Evolutionary conservation across 371 early-diverging fungal species (phyloP).

Genomic region (Massospora cicadina): DNA sequence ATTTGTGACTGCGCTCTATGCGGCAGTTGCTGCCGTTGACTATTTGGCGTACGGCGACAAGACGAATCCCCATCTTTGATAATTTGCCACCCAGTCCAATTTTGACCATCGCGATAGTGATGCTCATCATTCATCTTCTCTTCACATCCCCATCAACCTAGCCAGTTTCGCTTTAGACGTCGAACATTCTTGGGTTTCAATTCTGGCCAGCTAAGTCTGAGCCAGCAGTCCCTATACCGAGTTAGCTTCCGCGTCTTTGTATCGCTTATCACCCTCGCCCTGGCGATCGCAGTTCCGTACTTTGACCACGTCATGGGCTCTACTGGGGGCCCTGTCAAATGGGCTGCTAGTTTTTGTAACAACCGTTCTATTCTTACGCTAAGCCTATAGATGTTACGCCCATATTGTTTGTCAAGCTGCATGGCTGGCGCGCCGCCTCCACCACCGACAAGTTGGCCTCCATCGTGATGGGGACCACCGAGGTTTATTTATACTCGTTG

Average conservation of each 20-base stretch:
- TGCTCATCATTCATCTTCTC: slow-evolving; percentile 64
- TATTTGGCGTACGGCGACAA: slow-evolving; percentile 55
- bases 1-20: slow-evolving; percentile 53
- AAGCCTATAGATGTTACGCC: slow-evolving; percentile 30
- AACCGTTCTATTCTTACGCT: not conserved
- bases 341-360: slow-evolving; percentile 5
- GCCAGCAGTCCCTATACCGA: not conserved
- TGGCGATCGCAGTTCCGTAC: slow-evolving; percentile 8
- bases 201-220: not conserved
- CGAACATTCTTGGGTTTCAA: slow-evolving; percentile 17
- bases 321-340: slow-evolving; percentile 2
- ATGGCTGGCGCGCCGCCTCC: slow-evolving; percentile 34
- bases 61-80: slow-evolving; percentile 43
- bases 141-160: slow-evolving; percentile 57
- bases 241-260: not conserved
- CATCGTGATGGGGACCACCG: slow-evolving; percentile 34
- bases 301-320: slow-evolving; percentile 9
- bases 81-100: slow-evolving; percentile 41
- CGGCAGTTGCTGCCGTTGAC: slow-evolving; percentile 52
- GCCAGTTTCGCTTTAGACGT: slow-evolving; percentile 54
- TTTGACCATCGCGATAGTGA: slow-evolving; percentile 37
- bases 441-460: slow-evolving; percentile 33
- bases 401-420: slow-evolving; percentile 54
- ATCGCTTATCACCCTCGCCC: not conserved
- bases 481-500: slow-evolving; percentile 46